Conservation (phyloP, 768 basidiomycete species). For the Kwoniella sp. region DNA sequence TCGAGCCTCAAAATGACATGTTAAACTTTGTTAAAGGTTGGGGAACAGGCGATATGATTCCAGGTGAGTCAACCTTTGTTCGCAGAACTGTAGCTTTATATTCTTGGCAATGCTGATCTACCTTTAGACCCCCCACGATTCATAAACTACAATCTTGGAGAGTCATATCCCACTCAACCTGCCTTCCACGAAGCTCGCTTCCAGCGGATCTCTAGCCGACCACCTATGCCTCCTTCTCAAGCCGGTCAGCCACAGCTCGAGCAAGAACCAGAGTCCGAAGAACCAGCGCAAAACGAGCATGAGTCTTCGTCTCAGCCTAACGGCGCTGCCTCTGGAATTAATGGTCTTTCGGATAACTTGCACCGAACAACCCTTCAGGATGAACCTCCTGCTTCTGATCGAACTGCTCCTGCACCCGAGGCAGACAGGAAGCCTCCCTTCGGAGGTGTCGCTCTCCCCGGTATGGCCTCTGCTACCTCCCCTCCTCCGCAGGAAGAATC, state of each 20-base stretch:
- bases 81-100: too few species aligned
- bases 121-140: slow-evolving; percentile 78
- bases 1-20: slow-evolving; percentile 85
- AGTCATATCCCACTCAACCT: slow-evolving; percentile 59
- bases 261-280: slow-evolving; percentile 1
- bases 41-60: slow-evolving; percentile 83
- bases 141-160: slow-evolving; percentile 67
- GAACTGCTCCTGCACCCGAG: slow-evolving; percentile 9
- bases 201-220: slow-evolving; percentile 61
- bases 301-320: slow-evolving; percentile 11
- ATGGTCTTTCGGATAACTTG: slow-evolving; percentile 25
- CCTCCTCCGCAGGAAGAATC: slow-evolving; percentile 21
- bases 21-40: slow-evolving; percentile 84
- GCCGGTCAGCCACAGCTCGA: slow-evolving; percentile 10
- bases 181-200: slow-evolving; percentile 55
- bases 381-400: slow-evolving; percentile 8
- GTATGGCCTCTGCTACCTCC: slow-evolving; percentile 37
- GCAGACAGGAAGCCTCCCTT: slow-evolving; percentile 34
- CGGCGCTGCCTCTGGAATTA: slow-evolving; percentile 9
- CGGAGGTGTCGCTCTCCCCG: slow-evolving; percentile 51
- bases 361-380: slow-evolving; percentile 27
- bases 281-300: not conserved
- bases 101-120: too few species aligned
- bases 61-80: slow-evolving; percentile 56
- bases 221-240: slow-evolving; percentile 41